Evolutionary conservation across 495 filamentous ascomycete genomes (phyloP), one percentile per base, ranked within the genome.

Genomic region (Parathielavia hyrcaniae): DNA sequence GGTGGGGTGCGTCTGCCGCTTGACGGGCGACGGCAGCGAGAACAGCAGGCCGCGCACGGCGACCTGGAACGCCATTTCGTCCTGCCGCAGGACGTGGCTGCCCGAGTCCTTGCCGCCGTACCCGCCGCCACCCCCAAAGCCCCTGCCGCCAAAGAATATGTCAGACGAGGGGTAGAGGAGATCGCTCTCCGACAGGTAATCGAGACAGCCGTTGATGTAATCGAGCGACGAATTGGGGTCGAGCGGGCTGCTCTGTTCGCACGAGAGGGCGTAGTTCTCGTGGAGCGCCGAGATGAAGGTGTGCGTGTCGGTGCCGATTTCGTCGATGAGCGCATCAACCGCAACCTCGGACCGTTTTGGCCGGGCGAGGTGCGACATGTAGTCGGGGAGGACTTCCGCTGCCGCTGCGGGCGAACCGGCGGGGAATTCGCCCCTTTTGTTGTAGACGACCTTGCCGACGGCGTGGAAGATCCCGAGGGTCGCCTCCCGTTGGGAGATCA

Each of bases 391-490:
- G 38, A 58, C 59, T 64, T 83, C 80, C 7, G 73, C 72, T 44
- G 60, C 68, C 10, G 71, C 66, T 49, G 68, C 69, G 19, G 50
- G 62, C 7, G 71, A 64, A 6, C 69, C 65, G 1, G 57, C 59
- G 0, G 62, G 62, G 17, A 65, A 67, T 12, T 77, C 76, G 32
- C 83, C 77, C 40, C 93, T 81, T 67, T 96, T 97, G 72, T 97
- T 97, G 71, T 97, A 91, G 4, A 96, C 82, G 4, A 97, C 87
- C 63, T 91, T 96, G 16, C 91, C 95, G 50, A 99, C 86, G 30
- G 95, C 91, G 71, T 99, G 95, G 65, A 99, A 99, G 57, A 99
- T 86, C 1, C 90, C 91, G 8, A 97, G 76, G 61, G 81, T 92
- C 19, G 88, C 81, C 71, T 96, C 91, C 49, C 95, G 81, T 63